Conservation (phyloP, 2,329 filamentous ascomycete species). For the Penicillium sumatraense region DNA sequence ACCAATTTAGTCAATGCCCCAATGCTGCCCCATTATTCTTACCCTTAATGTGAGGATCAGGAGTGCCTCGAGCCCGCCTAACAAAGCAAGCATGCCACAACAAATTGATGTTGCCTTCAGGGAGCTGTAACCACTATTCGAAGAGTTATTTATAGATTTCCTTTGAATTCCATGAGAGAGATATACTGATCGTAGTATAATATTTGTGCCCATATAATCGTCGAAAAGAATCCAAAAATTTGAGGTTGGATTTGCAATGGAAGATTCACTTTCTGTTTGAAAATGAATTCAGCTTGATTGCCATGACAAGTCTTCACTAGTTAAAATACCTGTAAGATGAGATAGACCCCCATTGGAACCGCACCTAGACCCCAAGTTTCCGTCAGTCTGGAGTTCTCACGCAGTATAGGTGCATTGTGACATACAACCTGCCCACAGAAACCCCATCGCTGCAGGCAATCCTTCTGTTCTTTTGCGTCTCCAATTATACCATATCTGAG, state of each 20-base stretch:
- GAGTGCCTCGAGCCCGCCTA: background rate
- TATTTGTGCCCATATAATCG: background rate
- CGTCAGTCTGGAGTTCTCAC: background rate
- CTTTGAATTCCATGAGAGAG: background rate
- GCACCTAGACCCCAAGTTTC: conserved; percentile 31
- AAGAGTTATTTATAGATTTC: background rate
- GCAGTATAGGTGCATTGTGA: background rate
- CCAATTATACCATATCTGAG: conserved; percentile 66
- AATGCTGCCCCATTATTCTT: too few species aligned
- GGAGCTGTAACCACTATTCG: background rate
- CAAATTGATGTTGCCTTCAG: background rate
- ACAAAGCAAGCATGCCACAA: background rate
- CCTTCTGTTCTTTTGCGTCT: conserved; percentile 65
- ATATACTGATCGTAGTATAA: background rate
- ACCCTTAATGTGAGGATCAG: background rate
- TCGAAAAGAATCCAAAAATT: background rate
- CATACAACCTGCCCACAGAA: conserved; percentile 64
- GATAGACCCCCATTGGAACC: conserved; percentile 58
- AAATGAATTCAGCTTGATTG: conserved; percentile 20
- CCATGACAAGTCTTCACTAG: background rate
- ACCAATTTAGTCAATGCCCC: background rate
- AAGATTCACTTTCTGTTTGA: background rate
- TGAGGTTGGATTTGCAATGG: background rate
- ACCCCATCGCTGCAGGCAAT: conserved; percentile 64
- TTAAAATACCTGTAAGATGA: conserved; percentile 51